Evolutionary conservation across 371 early-diverging fungal species (phyloP), one percentile per base, ranked within the genome.

Genomic region (Paraphysoderma sedebokerense): DNA sequence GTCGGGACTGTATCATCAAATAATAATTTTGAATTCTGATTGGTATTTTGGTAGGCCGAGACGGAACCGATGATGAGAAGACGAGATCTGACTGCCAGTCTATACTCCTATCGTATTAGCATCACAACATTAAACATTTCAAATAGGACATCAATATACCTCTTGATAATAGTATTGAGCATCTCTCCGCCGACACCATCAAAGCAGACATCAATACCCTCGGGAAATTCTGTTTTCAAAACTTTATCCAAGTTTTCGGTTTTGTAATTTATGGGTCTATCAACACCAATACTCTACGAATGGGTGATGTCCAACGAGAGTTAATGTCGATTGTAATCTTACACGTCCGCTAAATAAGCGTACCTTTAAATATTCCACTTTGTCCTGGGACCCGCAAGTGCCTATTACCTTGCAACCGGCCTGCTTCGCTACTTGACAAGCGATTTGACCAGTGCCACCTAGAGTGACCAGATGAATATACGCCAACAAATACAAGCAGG

Each of bases 171-270:
- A 32, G 56, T 62, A 26, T 63, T 51, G 46, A 77, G 62, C 58
- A 68, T 70, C 27, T 66, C 34, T 17, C 77, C 77, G 24, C 77
- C 77, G n/a, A 77, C 68, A 31, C 63, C 60, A 51, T 77, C 77
- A 58, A 67, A 74, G 0, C 74, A 60, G 47, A 74, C 65, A 51
- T 77, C 72, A 15, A 77, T 59, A 24, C 75, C 74, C 23, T 49
- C 50, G 29, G 68, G 68, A 46, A 70, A 73, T 61, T 73, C 72
- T 24, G 62, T 65, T 49, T 58, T 59, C 51, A 77, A 51, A 2
- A 73, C 75, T 15, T 52, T 40, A n/a, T 56, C 57, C 44, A 75
- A 51, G 32, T 68, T 60, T 44, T 68, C 66, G 37, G 60, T 64
- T 39, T 67, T 67, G 48, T 70, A 70, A 39, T 68, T 65, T 51